phyloP scores from a whole-genome alignment of 2,329 filamentous ascomycete species.

The Boeremia exigua region DNA sequence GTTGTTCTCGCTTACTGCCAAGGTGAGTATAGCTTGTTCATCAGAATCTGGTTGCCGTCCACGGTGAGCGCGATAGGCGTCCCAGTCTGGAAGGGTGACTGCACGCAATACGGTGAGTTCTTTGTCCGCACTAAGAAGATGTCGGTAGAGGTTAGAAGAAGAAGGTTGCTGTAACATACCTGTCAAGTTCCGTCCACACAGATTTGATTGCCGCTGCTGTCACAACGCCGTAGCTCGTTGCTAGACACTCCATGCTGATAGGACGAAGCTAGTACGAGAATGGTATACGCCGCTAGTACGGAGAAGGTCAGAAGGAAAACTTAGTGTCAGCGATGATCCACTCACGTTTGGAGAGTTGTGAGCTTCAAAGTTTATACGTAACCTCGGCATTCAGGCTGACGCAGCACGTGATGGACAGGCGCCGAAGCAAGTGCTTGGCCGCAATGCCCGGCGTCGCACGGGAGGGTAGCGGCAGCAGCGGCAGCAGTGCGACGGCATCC shows the following conservation, averaged over 20 bases:
- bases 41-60: no score
- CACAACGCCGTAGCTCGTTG: not conserved
- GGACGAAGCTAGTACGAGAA: no score
- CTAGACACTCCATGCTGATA: not conserved
- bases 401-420: not conserved
- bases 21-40: no score
- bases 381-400: no score
- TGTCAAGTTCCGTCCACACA: not conserved
- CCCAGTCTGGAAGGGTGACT: not conserved
- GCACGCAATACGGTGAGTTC: not conserved
- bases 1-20: not conserved
- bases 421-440: not conserved
- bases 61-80: no score
- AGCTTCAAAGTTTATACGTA: no score
- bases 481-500: slow-evolving; percentile 9
- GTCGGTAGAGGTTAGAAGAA: not conserved
- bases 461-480: slow-evolving; percentile 5
- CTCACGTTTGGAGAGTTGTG: no score
- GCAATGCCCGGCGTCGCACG: not conserved
- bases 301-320: no score
- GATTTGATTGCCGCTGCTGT: not conserved
- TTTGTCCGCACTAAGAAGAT: not conserved
- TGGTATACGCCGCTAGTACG: no score
- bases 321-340: no score
- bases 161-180: not conserved